Conservation (phyloP, 164 flowering plant genomes). For the Echeveria elegans region DNA sequence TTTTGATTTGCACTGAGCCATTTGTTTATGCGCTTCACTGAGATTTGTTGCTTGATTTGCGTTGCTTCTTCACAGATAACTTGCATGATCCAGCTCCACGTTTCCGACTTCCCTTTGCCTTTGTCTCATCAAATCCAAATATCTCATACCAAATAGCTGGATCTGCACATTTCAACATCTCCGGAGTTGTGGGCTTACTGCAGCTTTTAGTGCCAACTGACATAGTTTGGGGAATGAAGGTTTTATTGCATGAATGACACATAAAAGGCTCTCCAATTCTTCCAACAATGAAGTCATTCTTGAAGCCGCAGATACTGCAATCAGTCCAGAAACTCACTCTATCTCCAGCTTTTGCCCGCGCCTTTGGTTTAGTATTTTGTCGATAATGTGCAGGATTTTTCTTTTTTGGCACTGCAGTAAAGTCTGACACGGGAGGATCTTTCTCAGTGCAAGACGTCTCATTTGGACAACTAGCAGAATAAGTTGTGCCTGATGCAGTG, state of each 20-base stretch:
- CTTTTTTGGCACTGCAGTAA: not conserved
- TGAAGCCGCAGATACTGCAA: not conserved
- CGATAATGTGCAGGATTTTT: not conserved
- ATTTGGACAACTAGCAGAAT: not conserved
- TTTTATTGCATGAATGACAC: not conserved
- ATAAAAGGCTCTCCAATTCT: not conserved
- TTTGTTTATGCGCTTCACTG: no score
- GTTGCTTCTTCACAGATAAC: not conserved
- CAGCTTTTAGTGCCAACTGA: not conserved
- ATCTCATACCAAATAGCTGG: not conserved
- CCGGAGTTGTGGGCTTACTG: not conserved
- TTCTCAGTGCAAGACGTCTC: not conserved
- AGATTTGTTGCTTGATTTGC: not conserved
- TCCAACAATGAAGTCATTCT: constrained; percentile 3
- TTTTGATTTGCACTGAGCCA: no score
- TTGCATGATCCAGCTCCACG: not conserved
- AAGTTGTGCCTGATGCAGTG: not conserved
- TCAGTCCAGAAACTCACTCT: constrained; percentile 1
- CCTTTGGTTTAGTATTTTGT: not conserved
- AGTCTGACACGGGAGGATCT: not conserved
- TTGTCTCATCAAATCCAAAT: not conserved
- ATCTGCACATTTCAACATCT: not conserved
- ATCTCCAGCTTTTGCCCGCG: not conserved
- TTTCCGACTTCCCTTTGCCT: not conserved
- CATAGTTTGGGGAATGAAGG: not conserved